Percentiles rank a stretch among this genome's conserved stretches.
These are phyloP conservation scores for Erigeron canadensis DNA, from an alignment of 129 eudicot species.

Conservation along the genomic window DNA sequence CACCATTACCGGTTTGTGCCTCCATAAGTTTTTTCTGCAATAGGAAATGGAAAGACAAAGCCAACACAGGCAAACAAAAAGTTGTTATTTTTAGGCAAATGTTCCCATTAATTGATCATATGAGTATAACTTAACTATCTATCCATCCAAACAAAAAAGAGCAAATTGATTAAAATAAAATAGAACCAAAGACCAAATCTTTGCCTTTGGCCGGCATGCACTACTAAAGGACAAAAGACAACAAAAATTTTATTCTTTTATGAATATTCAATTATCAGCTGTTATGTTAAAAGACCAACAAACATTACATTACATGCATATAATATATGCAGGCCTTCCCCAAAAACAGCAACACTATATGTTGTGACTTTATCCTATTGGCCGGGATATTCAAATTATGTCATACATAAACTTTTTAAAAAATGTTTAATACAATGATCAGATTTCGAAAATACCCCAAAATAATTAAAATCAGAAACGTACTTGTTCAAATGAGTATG, in stretches of 20 bases:
- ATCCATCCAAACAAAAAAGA: constrained; percentile 19
- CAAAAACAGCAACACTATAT: background rate
- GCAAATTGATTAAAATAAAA: constrained; percentile 13
- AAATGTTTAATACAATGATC: constrained; percentile 3
- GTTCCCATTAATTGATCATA: background rate
- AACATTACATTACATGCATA: constrained; percentile 26
- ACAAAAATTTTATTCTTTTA: constrained; percentile 24
- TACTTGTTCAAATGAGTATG: background rate
- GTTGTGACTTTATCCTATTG: constrained; percentile 9
- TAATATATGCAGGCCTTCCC: constrained; percentile 32
- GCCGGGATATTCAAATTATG: constrained; percentile 4
- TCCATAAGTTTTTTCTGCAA: constrained; percentile 63
- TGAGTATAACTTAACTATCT: constrained; percentile 5
- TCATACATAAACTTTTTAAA: constrained; percentile 15
- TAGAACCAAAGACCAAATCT: constrained; percentile 23
- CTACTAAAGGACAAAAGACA: constrained; percentile 41
- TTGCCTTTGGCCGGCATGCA: constrained; percentile 37
- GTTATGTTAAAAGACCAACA: constrained; percentile 9
- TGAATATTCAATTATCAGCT: constrained; percentile 2
- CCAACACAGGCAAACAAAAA: constrained; percentile 19
- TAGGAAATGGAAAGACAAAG: constrained; percentile 29
- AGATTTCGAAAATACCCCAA: constrained; percentile 26
- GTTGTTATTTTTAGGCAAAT: constrained; percentile 41
- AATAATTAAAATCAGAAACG: background rate
- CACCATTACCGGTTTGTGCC: constrained; percentile 44